A percentile compares a stretch with the other conserved stretches of the same genome.
These are phyloP conservation scores for Aspergillus persii DNA, from an alignment of 2,329 filamentous ascomycete genomes.

Conservation along the genomic window DNA sequence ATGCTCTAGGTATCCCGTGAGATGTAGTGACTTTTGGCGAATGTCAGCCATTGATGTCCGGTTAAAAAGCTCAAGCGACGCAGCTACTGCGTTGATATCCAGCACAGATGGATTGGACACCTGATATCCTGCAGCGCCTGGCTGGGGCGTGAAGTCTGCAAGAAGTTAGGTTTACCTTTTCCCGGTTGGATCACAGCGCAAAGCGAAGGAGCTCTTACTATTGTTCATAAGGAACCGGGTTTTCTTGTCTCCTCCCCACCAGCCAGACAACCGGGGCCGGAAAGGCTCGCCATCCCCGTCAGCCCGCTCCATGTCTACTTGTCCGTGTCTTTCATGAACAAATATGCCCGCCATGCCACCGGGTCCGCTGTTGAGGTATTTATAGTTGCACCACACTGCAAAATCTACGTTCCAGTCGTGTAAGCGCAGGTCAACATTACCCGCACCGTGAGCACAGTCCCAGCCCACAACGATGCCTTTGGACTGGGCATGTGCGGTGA, in stretches of 20 bases:
- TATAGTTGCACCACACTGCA: conserved; percentile 91
- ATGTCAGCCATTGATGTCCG: conserved; percentile 68
- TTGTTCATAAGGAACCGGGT: conserved; percentile 83
- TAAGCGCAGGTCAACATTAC: conserved; percentile 74
- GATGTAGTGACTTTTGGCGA: conserved; percentile 65
- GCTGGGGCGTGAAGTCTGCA: conserved; percentile 67
- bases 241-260: conserved; percentile 81
- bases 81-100: conserved; percentile 72
- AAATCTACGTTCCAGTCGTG: conserved; percentile 93
- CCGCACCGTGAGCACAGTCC: conserved; percentile 84
- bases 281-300: conserved; percentile 49
- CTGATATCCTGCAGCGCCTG: conserved; percentile 78
- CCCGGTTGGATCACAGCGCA: no score
- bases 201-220: conserved; percentile 28
- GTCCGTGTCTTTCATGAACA: conserved; percentile 72
- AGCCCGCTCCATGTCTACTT: conserved; percentile 34
- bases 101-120: conserved; percentile 80
- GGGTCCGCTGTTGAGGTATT: conserved; percentile 85
- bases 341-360: conserved; percentile 78
- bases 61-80: conserved; percentile 70
- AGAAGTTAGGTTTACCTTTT: conserved; percentile 4
- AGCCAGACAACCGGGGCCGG: conserved; percentile 69
- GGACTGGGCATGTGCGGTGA: conserved; percentile 72
- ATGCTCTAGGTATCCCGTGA: conserved; percentile 75
- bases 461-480: conserved; percentile 75